Base-by-base conservation (phyloP, 106 monocot species). In the Alisma plantagoaquatica region DNA sequence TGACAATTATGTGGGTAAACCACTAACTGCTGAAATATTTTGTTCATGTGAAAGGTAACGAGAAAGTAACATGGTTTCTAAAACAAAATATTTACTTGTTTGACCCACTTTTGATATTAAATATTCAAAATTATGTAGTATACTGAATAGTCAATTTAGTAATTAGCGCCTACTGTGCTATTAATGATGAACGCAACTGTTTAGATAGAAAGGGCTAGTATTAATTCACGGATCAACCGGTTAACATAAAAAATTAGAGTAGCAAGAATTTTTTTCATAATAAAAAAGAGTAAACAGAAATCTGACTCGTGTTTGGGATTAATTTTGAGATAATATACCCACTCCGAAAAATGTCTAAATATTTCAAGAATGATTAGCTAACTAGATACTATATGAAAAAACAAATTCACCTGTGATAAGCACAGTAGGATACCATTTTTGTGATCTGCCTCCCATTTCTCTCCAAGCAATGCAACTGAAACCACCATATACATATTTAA, bases 361-460 rank as follows among this genome's bases (percentile, higher is more conserved):
- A 31, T n/a, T 53, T 10, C 2, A 6, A 53, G 23, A 32, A 25
- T 53, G 33, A 52, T 31, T 17, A 18, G 16, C 9, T 31, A 2
- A 17, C 2, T 19, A 26, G 21, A 14, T 46, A 16, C 7, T 20
- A 46, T 20, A 46, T 6, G 19, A 49, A 21, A 17, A 32, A 46
- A 59, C 16, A 16, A 16, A 15, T 30, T 63, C 67, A 98, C 98
- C 82, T 74, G 56, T 98, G 98, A 61, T 76, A 49, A 16, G 78
- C 58, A 62, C 98, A 98, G 59, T 98, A 90, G n/a, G 98, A 90
- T 29, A 90, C 65, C 78, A 81, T 79, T 54, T 76, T 85, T 60
- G 85, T 82, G 42, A 77, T 73, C 51, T 90, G 84, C 50, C 64
- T 84, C 63, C 85, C 81, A 60, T 82, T 84, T 62, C 56, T 89